Conservation (phyloP, 805 yeast genomes). For the Cyberlindnera saturnus region DNA sequence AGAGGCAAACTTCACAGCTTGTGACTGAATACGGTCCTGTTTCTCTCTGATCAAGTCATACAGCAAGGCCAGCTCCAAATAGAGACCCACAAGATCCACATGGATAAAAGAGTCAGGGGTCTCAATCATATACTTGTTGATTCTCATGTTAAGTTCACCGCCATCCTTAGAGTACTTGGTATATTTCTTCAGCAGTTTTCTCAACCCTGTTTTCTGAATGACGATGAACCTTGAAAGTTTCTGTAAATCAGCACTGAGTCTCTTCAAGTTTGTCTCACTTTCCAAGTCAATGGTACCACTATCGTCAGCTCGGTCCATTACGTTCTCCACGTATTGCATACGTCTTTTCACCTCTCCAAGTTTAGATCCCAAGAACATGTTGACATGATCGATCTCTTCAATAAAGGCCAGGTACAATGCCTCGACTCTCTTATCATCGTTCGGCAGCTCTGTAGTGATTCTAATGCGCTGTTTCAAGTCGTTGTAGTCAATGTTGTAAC, state of each 20-base stretch:
- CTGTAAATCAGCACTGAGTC: slow-evolving; percentile 47
- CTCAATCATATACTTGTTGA: slow-evolving; percentile 30
- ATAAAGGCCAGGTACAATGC: slow-evolving; percentile 38
- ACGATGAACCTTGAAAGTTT: slow-evolving; percentile 64
- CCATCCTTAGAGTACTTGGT: slow-evolving; percentile 36
- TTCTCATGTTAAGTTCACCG: slow-evolving; percentile 20
- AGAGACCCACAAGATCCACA: slow-evolving; percentile 52
- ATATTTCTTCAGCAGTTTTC: slow-evolving; percentile 70
- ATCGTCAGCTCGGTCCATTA: slow-evolving; percentile 23
- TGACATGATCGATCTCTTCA: slow-evolving; percentile 54
- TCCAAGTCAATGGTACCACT: slow-evolving; percentile 9
- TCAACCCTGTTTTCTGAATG: slow-evolving; percentile 67
- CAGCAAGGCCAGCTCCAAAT: slow-evolving; percentile 51
- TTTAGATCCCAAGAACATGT: slow-evolving; percentile 60
- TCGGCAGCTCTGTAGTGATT: slow-evolving; percentile 43
- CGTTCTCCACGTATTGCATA: slow-evolving; percentile 32
- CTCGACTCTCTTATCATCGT: slow-evolving; percentile 11
- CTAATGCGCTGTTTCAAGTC: slow-evolving; percentile 64
- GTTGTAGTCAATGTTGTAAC: slow-evolving; percentile 78
- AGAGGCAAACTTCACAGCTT: neutral
- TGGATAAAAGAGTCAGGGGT: slow-evolving; percentile 53
- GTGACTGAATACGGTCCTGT: neutral
- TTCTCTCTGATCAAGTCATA: slow-evolving; percentile 40
- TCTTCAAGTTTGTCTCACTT: slow-evolving; percentile 31
- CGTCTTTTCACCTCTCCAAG: slow-evolving; percentile 61